Conservation (phyloP, 768 basidiomycete genomes). For the Leccinum longicurvipes region DNA sequence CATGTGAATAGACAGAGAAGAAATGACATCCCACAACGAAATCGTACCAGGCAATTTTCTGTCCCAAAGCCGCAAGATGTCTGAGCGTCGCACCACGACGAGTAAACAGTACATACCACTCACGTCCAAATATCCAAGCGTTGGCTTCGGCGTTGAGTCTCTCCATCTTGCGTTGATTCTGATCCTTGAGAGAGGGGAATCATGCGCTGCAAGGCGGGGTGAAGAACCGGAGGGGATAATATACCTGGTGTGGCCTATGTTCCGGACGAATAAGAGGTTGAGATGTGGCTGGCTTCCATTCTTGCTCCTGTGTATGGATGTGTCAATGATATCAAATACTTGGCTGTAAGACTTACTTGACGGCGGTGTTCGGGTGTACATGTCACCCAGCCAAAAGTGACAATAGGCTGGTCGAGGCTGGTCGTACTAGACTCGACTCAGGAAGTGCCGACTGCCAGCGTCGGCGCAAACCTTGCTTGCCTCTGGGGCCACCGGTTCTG, state of each 20-base stretch:
- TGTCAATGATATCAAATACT: neutral
- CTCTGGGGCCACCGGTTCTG: no score
- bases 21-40: neutral
- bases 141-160: constrained; percentile 76
- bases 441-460: no score
- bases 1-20: neutral
- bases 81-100: neutral
- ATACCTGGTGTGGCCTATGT: constrained; percentile 16
- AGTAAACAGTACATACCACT: constrained; percentile 34
- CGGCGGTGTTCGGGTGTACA: constrained; percentile 4
- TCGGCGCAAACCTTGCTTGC: no score
- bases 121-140: constrained; percentile 76
- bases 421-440: no score
- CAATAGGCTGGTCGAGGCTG: no score
- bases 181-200: constrained; percentile 38
- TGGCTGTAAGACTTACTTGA: constrained; percentile 14
- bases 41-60: constrained; percentile 74
- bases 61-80: neutral
- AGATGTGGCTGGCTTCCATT: constrained; percentile 8
- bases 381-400: no score
- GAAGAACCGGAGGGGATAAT: neutral
- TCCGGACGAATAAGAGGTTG: constrained; percentile 10
- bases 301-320: constrained; percentile 13
- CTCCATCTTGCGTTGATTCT: constrained; percentile 68
- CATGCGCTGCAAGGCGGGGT: neutral